A percentile compares a stretch with the other conserved stretches of the same genome.
phyloP scores from a whole-genome alignment of 2,329 filamentous ascomycete genomes.

The Calonectria fujianensis region DNA sequence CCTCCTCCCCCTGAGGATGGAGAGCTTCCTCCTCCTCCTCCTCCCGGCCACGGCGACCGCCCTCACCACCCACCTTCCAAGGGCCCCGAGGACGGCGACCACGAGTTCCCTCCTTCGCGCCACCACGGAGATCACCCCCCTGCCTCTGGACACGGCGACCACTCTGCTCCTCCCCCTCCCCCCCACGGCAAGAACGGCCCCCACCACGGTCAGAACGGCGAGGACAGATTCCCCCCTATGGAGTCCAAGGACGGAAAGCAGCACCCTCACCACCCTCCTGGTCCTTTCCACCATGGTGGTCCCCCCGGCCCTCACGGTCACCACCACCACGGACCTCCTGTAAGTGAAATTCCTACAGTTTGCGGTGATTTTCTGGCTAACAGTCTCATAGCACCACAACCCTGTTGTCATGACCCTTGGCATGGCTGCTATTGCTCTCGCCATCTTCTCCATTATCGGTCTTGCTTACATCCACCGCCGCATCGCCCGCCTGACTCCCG shows the following conservation, averaged over 20 bases:
- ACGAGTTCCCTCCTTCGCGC: slow-evolving; percentile 31
- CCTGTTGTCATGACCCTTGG: slow-evolving; percentile 52
- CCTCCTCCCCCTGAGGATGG: slow-evolving; percentile 29
- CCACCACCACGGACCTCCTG: slow-evolving; percentile 43
- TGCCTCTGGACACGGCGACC: slow-evolving; percentile 28
- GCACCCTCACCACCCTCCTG: slow-evolving; percentile 31
- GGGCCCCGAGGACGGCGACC: slow-evolving; percentile 48
- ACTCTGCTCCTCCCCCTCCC: slow-evolving; percentile 45
- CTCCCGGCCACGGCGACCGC: slow-evolving; percentile 35
- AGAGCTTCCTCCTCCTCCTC: slow-evolving; percentile 25
- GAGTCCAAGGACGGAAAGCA: slow-evolving; percentile 48
- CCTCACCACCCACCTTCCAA: slow-evolving; percentile 40
- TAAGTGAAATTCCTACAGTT: slow-evolving; percentile 38
- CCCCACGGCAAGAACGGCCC: slow-evolving; percentile 48
- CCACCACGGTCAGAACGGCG: slow-evolving; percentile 50
- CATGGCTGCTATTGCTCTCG: slow-evolving; percentile 51
- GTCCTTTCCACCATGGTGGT: slow-evolving; percentile 49
- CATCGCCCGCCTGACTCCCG: slow-evolving; percentile 43
- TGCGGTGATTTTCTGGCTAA: slow-evolving; percentile 16
- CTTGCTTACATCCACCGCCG: slow-evolving; percentile 53
- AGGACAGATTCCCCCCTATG: slow-evolving; percentile 44
- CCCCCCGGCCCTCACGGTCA: slow-evolving; percentile 34
- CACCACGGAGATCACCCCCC: slow-evolving; percentile 57
- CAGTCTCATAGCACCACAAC: slow-evolving; percentile 40
- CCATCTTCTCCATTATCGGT: slow-evolving; percentile 53